These are phyloP conservation scores for Scleromitrula shiraiana DNA, from an alignment of 2,329 filamentous ascomycete species.

Conservation along the genomic window DNA sequence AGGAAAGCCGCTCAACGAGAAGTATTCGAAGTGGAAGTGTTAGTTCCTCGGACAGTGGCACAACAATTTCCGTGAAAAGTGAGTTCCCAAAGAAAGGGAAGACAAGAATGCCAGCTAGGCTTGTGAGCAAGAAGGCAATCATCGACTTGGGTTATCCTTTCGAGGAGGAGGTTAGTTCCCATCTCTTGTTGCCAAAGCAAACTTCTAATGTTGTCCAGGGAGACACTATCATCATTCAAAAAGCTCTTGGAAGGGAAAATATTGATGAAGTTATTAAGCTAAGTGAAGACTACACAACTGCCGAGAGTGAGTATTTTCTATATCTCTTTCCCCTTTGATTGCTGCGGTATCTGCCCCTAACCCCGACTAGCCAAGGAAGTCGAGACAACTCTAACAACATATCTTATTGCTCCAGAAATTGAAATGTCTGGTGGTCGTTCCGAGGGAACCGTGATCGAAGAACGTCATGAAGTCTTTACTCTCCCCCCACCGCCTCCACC, in stretches of 20 bases:
- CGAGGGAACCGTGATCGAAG: conserved; percentile 40
- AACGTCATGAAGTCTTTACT: conserved; percentile 39
- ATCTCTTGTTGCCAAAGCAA: not conserved
- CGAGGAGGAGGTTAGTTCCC: conserved; percentile 64
- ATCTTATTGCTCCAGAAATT: conserved; percentile 19
- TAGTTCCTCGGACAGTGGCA: conserved; percentile 37
- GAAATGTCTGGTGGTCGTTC: conserved; percentile 37
- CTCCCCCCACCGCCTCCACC: conserved; percentile 20
- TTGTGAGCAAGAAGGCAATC: conserved; percentile 74
- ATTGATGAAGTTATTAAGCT: conserved; percentile 83
- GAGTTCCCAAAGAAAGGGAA: conserved; percentile 78
- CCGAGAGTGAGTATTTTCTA: conserved; percentile 36
- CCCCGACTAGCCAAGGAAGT: conserved; percentile 9
- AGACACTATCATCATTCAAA: conserved; percentile 70
- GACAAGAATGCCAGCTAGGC: conserved; percentile 73
- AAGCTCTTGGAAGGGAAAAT: conserved; percentile 80
- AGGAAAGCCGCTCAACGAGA: conserved; percentile 22
- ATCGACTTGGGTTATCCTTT: conserved; percentile 82
- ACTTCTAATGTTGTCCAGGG: conserved; percentile 49
- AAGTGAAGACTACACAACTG: conserved; percentile 64
- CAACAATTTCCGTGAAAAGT: conserved; percentile 40
- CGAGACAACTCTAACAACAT: conserved; percentile 22
- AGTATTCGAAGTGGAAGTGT: conserved; percentile 33
- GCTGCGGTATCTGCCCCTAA: conserved; percentile 11
- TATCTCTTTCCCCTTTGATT: conserved; percentile 2